Conservation (phyloP, 164 flowering plant genomes). For the Macadamia integrifolia region DNA sequence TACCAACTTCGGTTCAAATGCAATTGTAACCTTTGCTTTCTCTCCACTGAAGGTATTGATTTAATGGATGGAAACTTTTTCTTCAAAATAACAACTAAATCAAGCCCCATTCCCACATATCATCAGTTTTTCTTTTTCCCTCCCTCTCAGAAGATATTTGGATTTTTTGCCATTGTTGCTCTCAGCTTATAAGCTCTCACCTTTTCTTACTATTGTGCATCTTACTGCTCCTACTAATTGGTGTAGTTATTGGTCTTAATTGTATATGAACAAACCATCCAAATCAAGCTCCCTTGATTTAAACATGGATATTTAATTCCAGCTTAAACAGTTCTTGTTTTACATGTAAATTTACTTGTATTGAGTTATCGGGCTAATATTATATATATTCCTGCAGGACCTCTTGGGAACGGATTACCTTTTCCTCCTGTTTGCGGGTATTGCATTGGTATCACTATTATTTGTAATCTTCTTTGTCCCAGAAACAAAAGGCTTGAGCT, state of each 20-base stretch:
- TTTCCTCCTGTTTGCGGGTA: constrained; percentile 73
- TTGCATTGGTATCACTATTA: constrained; percentile 62
- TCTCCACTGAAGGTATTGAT: constrained; percentile 73
- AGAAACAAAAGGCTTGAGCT: constrained; percentile 91
- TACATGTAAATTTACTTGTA: neutral
- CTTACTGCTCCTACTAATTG: no score
- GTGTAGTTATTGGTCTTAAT: no score
- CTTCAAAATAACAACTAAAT: neutral
- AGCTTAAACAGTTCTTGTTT: no score
- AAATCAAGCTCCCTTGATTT: no score
- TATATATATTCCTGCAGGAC: constrained; percentile 45
- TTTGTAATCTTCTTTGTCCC: constrained; percentile 60
- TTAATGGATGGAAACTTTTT: neutral
- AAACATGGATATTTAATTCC: no score
- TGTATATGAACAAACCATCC: no score
- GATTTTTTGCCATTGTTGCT: neutral
- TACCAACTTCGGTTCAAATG: constrained; percentile 88
- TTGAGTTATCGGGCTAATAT: neutral
- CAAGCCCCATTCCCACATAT: no score
- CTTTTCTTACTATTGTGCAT: no score
- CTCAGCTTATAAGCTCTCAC: no score
- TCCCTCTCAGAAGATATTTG: no score
- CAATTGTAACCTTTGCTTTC: constrained; percentile 88
- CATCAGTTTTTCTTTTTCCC: no score
- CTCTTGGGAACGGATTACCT: constrained; percentile 77